Percentiles rank a stretch among this genome's conserved stretches.
Conservation (phyloP, 495 filamentous ascomycete species). For the Tuber umbilicatum region DNA sequence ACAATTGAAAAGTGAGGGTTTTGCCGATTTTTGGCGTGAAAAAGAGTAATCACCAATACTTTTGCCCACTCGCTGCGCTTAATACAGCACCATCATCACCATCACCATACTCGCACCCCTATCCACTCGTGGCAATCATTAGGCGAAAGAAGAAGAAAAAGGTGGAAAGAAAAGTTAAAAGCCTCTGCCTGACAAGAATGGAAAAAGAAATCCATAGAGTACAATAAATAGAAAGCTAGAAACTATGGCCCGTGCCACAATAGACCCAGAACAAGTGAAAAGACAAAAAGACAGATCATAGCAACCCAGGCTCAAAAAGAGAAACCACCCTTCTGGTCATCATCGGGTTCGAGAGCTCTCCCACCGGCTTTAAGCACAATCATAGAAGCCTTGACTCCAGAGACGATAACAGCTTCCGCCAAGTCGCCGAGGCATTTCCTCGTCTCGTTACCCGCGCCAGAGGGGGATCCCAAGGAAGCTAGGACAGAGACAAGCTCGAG, state of each 20-base stretch:
- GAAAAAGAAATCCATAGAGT: neutral
- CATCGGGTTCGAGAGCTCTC: constrained; percentile 17
- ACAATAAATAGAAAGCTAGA: neutral
- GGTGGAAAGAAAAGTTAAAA: neutral
- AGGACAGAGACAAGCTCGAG: constrained; percentile 36
- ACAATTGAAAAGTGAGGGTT: too few species aligned
- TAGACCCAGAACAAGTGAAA: neutral
- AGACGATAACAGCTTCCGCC: constrained; percentile 58
- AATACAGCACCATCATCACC: neutral
- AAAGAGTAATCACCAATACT: too few species aligned
- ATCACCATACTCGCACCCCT: neutral
- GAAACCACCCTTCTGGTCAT: constrained; percentile 3
- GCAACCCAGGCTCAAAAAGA: neutral
- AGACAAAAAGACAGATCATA: neutral
- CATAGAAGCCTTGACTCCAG: constrained; percentile 62
- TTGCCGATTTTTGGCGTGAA: too few species aligned
- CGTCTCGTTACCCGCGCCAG: constrained; percentile 47
- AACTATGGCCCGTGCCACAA: neutral
- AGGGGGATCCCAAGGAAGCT: constrained; percentile 29
- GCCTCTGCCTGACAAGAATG: neutral
- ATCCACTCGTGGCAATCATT: neutral
- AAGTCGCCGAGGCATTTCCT: constrained; percentile 60
- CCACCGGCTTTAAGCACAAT: constrained; percentile 66
- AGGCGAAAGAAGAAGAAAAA: neutral
- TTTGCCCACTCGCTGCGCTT: neutral